Conservation (phyloP, 2,329 filamentous ascomycete species). For the Aspergillus proliferans region DNA sequence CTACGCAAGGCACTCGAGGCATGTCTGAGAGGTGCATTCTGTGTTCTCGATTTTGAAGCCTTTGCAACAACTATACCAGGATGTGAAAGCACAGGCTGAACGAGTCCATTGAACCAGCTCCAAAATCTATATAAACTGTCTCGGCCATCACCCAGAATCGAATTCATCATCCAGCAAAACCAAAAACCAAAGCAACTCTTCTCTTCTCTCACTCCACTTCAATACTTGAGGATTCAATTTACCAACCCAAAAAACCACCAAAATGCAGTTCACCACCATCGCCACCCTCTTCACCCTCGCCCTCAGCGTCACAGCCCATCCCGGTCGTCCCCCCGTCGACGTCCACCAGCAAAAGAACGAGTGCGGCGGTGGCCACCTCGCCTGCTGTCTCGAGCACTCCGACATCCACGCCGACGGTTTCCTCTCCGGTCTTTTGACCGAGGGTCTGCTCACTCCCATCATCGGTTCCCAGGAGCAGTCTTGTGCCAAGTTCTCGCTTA, state of each 20-base stretch:
- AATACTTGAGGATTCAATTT: too few species aligned
- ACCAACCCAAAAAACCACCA: neutral
- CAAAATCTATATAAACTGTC: too few species aligned
- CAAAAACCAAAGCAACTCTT: too few species aligned
- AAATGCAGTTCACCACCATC: neutral
- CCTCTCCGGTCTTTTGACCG: neutral
- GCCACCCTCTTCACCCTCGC: neutral
- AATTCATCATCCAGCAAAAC: too few species aligned
- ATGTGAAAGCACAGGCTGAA: too few species aligned
- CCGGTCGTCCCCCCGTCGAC: neutral
- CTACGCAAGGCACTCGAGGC: too few species aligned
- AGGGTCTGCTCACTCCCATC: neutral
- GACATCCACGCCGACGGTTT: neutral
- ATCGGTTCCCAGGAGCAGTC: neutral
- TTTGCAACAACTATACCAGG: too few species aligned
- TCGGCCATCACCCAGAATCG: too few species aligned
- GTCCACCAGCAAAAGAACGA: neutral
- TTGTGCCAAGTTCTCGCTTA: neutral
- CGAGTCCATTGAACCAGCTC: too few species aligned
- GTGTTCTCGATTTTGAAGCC: too few species aligned
- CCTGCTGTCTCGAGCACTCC: neutral
- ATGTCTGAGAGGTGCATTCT: too few species aligned
- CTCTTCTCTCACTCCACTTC: too few species aligned
- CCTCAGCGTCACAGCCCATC: neutral
- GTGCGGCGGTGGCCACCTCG: neutral